Conservation (phyloP, 2,329 filamentous ascomycete genomes). For the Plectosphaerella sp. region DNA sequence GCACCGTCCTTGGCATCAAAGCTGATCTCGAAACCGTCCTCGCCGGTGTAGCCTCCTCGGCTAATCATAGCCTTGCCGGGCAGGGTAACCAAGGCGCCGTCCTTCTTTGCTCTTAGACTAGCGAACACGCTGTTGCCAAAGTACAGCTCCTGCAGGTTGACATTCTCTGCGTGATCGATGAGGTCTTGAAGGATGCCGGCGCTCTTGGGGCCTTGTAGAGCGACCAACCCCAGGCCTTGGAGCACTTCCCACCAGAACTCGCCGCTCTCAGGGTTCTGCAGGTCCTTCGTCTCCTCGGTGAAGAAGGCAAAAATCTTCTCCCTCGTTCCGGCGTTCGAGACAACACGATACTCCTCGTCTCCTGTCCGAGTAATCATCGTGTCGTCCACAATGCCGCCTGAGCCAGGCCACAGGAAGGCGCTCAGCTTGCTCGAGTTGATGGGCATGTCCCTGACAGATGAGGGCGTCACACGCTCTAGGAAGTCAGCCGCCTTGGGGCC, state of each 20-base stretch:
- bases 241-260: slow-evolving; percentile 66
- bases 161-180: slow-evolving; percentile 47
- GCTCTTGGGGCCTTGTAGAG: slow-evolving; percentile 81
- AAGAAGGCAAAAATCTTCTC: slow-evolving; percentile 85
- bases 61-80: slow-evolving; percentile 61
- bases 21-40: slow-evolving; percentile 97
- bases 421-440: slow-evolving; percentile 75
- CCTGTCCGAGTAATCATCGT: slow-evolving; percentile 82
- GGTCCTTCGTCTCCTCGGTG: slow-evolving; percentile 59
- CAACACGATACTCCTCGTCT: slow-evolving; percentile 77
- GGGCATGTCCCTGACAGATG: slow-evolving; percentile 59
- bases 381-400: slow-evolving; percentile 92
- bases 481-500: slow-evolving; percentile 78
- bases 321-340: slow-evolving; percentile 90
- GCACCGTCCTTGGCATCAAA: slow-evolving; percentile 42
- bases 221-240: slow-evolving; percentile 72
- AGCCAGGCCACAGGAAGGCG: slow-evolving; percentile 72
- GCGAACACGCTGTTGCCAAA: slow-evolving; percentile 74
- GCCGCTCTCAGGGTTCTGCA: slow-evolving; percentile 49
- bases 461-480: slow-evolving; percentile 79
- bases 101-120: slow-evolving; percentile 56
- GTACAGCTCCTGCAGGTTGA: slow-evolving; percentile 63
- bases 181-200: slow-evolving; percentile 63
- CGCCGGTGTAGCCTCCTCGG: slow-evolving; percentile 91
- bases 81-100: slow-evolving; percentile 35